These are phyloP conservation scores for Zea luxurians DNA, from an alignment of 176 grass and related monocot genomes.

Conservation along the genomic window DNA sequence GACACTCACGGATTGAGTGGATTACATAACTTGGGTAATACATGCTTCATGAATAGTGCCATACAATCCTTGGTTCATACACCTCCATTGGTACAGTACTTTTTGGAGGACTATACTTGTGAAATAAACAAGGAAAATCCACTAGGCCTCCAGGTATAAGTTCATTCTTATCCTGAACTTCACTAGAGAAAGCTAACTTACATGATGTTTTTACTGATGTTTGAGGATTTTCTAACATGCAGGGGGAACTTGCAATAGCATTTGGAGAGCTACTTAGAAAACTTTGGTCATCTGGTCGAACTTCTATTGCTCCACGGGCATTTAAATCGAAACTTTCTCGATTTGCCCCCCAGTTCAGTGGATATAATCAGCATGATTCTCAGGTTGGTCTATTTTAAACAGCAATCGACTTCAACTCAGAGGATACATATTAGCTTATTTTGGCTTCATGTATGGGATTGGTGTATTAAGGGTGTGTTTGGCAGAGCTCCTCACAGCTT, in stretches of 20 bases:
- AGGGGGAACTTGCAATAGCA: conserved; percentile 94
- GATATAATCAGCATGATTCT: conserved; percentile 99
- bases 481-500: no score
- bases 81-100: conserved; percentile 83
- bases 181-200: not conserved
- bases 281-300: conserved; percentile 76
- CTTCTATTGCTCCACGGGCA: conserved; percentile 77
- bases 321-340: conserved; percentile 92
- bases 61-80: conserved; percentile 94
- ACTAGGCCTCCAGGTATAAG: conserved; percentile 84
- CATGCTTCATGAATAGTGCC: conserved; percentile 99
- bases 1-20: conserved; percentile 78
- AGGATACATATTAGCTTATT: not conserved
- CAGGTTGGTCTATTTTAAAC: conserved; percentile 58
- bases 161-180: conserved; percentile 6
- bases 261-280: conserved; percentile 91
- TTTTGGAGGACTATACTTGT: conserved; percentile 73
- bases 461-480: not conserved
- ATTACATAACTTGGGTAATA: conserved; percentile 95
- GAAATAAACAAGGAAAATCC: conserved; percentile 99
- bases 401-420: conserved; percentile 2
- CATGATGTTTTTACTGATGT: conserved; percentile 24
- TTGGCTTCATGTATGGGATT: not conserved
- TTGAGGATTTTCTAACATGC: conserved; percentile 19
- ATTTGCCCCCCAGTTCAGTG: conserved; percentile 96